Conservation (phyloP, 345 rosid genomes). For the Lepidium didymum region DNA sequence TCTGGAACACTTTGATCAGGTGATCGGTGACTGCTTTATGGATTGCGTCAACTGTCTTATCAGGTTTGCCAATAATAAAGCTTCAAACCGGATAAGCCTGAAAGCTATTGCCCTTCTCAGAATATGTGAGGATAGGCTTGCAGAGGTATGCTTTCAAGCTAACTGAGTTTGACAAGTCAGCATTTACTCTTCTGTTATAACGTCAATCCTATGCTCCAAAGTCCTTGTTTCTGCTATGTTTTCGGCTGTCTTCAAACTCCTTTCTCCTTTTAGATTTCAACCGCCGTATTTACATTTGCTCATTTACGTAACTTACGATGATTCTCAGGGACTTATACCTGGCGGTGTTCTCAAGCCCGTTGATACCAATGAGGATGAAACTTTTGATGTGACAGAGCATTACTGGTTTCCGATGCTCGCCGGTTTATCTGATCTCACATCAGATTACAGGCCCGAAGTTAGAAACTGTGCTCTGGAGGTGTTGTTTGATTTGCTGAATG, state of each 20-base stretch:
- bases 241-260: neutral
- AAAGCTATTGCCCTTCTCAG: constrained; percentile 99
- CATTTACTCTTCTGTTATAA: neutral
- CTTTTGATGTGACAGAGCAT: constrained; percentile 80
- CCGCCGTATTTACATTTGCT: neutral
- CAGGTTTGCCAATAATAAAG: constrained; percentile 90
- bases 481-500: constrained; percentile 84
- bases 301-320: constrained; percentile 12
- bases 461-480: constrained; percentile 90
- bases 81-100: constrained; percentile 86
- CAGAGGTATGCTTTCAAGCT: constrained; percentile 57
- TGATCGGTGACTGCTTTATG: constrained; percentile 97
- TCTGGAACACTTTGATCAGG: constrained; percentile 98
- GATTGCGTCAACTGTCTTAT: constrained; percentile 98
- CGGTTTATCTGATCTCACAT: constrained; percentile 85
- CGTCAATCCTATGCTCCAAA: neutral
- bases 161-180: neutral
- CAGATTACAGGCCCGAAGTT: constrained; percentile 78
- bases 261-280: neutral
- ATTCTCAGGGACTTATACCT: constrained; percentile 71
- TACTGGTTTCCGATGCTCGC: constrained; percentile 96
- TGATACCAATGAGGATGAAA: constrained; percentile 42
- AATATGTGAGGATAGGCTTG: constrained; percentile 97
- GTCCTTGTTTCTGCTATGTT: neutral
- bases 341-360: constrained; percentile 80